Evolutionary conservation across 73 alveolate genomes (phyloP).

Genomic region (Diophrys appendiculata): DNA sequence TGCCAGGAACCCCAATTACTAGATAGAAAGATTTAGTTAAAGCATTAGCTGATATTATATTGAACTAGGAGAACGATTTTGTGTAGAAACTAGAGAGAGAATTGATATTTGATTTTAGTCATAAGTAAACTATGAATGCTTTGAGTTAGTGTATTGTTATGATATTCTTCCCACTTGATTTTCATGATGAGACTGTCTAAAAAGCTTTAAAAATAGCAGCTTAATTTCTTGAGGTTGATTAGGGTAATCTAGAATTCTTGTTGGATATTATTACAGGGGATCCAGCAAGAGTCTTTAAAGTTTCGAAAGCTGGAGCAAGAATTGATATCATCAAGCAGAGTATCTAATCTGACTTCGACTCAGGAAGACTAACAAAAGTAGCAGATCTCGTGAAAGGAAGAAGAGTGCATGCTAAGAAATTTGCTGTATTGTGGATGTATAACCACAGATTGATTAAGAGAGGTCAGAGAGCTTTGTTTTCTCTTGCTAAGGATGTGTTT

Average conservation of each 20-base stretch:
- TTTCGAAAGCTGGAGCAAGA: not conserved
- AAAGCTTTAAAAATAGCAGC: constrained; percentile 7
- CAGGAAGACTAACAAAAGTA: constrained; percentile 4
- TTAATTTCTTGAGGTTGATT: constrained; percentile 8
- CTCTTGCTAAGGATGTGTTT: not conserved
- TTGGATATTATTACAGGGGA: constrained; percentile 12
- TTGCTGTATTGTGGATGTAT: constrained; percentile 21
- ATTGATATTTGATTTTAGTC: no score
- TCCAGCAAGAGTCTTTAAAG: constrained; percentile 11
- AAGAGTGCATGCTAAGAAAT: not conserved
- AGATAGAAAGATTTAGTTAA: no score
- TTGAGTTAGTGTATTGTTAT: no score
- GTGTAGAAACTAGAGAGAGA: no score
- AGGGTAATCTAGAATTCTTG: constrained; percentile 8
- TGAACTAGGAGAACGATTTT: no score
- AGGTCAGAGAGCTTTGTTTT: not conserved
- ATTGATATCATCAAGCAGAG: not conserved
- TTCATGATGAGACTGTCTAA: no score
- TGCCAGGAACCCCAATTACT: no score
- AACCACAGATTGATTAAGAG: constrained; percentile 3
- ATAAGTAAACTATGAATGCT: no score
- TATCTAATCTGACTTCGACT: constrained; percentile 4
- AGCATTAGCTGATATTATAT: no score
- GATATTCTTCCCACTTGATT: no score
- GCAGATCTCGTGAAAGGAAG: constrained; percentile 4